phyloP scores from a whole-genome alignment of 176 grass and related monocot species.

The Carex cristatella region DNA sequence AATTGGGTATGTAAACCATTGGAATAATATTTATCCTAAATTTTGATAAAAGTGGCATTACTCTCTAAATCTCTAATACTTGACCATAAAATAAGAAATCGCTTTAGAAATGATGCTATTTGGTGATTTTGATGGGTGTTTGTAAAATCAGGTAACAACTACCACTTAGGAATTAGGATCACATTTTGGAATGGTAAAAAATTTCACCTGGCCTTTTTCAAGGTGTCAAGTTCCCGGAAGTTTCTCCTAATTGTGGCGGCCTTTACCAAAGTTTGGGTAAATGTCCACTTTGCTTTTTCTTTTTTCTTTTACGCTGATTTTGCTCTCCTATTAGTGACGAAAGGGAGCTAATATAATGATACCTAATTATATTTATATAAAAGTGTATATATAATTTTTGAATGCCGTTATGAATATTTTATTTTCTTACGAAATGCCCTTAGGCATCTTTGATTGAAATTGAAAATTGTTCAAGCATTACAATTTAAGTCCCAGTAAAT shows the following conservation, averaged over 20 bases:
- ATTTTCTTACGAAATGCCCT: no score
- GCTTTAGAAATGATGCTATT: not conserved
- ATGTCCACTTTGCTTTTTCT: not conserved
- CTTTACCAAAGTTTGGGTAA: not conserved
- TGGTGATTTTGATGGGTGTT: not conserved
- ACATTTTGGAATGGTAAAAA: not conserved
- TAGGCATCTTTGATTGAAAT: no score
- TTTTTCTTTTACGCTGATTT: not conserved
- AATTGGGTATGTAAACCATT: not conserved
- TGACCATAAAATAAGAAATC: not conserved
- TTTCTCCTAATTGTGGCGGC: conserved; percentile 1
- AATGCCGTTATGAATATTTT: no score
- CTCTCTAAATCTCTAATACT: not conserved
- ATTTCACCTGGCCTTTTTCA: not conserved
- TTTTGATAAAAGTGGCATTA: not conserved
- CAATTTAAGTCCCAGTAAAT: no score
- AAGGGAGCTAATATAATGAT: not conserved
- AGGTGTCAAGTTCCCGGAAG: conserved; percentile 19
- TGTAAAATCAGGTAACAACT: conserved; percentile 5
- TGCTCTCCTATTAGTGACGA: not conserved
- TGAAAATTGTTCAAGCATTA: no score
- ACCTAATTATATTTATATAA: not conserved
- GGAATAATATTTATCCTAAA: not conserved
- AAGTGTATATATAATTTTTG: not conserved
- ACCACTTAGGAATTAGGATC: not conserved